phyloP scores from a whole-genome alignment of 768 basidiomycete genomes.

The Pholiota molesta region DNA sequence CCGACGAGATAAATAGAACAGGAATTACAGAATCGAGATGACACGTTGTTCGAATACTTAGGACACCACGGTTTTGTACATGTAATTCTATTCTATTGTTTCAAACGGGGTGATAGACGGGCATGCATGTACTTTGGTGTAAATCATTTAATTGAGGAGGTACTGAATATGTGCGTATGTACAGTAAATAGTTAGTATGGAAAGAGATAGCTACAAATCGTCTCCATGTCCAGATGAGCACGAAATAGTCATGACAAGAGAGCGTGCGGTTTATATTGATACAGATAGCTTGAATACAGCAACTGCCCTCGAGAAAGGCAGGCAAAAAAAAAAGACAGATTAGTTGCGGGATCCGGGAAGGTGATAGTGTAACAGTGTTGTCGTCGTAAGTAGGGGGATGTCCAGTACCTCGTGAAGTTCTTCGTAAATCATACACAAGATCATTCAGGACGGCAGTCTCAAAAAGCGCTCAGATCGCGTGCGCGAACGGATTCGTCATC shows the following conservation, averaged over 20 bases:
- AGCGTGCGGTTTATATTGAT: slow-evolving; percentile 13
- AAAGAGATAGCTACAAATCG: slow-evolving; percentile 14
- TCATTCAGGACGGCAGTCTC: not conserved
- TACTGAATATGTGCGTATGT: not conserved
- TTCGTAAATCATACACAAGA: slow-evolving; percentile 1
- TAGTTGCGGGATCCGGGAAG: not conserved
- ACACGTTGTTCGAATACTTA: not conserved
- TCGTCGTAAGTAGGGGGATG: not conserved
- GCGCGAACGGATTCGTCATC: slow-evolving; percentile 53
- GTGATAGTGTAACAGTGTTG: not conserved
- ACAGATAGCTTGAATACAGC: slow-evolving; percentile 12
- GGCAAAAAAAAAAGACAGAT: not conserved
- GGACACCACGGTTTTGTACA: not conserved
- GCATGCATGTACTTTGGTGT: not conserved
- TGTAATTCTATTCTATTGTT: not conserved
- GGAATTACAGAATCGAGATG: not conserved
- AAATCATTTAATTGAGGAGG: not conserved
- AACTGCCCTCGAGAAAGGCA: not conserved
- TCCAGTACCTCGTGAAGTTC: not conserved
- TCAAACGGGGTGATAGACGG: not conserved
- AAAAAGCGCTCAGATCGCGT: slow-evolving; percentile 22
- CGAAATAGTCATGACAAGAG: slow-evolving; percentile 9
- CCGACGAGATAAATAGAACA: not conserved
- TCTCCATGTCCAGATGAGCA: slow-evolving; percentile 25
- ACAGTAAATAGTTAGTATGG: not conserved